Conservation (phyloP, 75 land plant genomes). For the Larix kaempferi region DNA sequence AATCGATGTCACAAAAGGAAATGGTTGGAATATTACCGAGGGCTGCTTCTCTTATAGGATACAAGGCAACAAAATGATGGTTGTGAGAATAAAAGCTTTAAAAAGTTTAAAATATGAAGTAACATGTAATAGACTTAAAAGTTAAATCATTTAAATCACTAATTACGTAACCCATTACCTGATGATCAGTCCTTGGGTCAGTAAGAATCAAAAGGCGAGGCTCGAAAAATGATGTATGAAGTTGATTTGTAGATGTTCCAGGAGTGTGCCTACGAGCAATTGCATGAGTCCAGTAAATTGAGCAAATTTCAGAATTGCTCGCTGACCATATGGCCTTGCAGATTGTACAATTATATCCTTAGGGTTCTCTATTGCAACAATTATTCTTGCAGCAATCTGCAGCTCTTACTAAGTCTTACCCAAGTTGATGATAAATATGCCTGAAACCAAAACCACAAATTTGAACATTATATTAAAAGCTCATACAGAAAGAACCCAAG, state of each 20-base stretch:
- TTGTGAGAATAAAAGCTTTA: not conserved
- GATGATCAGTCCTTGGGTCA: constrained; percentile 83
- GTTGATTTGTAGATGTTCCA: constrained; percentile 82
- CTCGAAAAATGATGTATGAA: constrained; percentile 84
- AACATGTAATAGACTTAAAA: not conserved
- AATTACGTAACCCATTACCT: constrained; percentile 25
- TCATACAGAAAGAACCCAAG: no score
- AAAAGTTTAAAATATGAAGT: no score
- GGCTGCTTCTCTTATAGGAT: constrained; percentile 76
- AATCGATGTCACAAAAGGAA: constrained; percentile 91
- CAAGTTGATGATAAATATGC: constrained; percentile 76
- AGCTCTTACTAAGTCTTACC: constrained; percentile 89
- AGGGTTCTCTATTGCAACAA: constrained; percentile 84
- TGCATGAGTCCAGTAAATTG: constrained; percentile 80
- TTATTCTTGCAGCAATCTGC: constrained; percentile 73
- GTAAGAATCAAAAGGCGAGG: constrained; percentile 85
- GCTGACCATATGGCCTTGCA: constrained; percentile 88
- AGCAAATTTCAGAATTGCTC: constrained; percentile 83
- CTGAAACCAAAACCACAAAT: constrained; percentile 14
- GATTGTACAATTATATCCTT: constrained; percentile 92
- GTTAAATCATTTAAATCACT: no score
- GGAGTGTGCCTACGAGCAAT: constrained; percentile 86
- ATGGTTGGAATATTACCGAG: constrained; percentile 85
- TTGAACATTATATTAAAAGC: no score
- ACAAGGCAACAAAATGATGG: not conserved